Base-by-base conservation (phyloP, 2,329 filamentous ascomycete species). In the Ceratocystis variospora region DNA sequence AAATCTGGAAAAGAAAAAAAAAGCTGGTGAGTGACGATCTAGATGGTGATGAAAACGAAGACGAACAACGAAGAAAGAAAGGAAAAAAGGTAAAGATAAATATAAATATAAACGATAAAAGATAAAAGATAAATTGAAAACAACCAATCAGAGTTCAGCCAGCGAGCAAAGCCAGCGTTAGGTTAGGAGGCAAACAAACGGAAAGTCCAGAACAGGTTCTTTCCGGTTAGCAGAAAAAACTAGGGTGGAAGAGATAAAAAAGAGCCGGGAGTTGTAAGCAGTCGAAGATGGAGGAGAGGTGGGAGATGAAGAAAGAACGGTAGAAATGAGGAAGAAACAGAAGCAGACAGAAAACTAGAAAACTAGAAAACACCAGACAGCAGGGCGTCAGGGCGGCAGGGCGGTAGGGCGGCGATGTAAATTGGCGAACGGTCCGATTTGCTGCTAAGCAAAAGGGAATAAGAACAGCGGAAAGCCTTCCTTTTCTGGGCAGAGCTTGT, bases 331-430 rank as follows among this genome's bases (percentile, higher is more conserved):
- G 44, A 53, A 68, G 12, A 12, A 10, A 12, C 37, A 15, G 37
- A 12, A 41, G 12, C 62, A 53, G 33, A 61, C 17, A 57, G 55
- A 44, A 46, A 28, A n/a, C 19, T 37, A 31, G 44, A n/a, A 64
- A 44, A 45, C 15, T 37, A 31, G 44, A n/a, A 64, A 44, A 45
- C 15, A 63, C 17, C 41, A 17, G 61, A 28, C n/a, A 37, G 28
- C 48, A 53, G 61, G 22, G 22, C 22, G 22, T 1, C 22, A 25
- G 22, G 22, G 22, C 22, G 22, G 22, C 22, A 25, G 22, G 2
- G 22, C 17, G 22, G 45, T 31, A 53, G 61, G 44, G 44, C 61
- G 69, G 68, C 63, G 62, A 22, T 61, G 67, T 12, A 65, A 53
- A 62, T 12, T 61, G 37, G 50, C 62, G 45, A 55, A 50, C 57